A percentile compares a stretch with the other conserved stretches of the same genome.
Evolutionary conservation across 2,329 filamentous ascomycete genomes (phyloP).

Genomic region (Cladosporium colombiae): DNA sequence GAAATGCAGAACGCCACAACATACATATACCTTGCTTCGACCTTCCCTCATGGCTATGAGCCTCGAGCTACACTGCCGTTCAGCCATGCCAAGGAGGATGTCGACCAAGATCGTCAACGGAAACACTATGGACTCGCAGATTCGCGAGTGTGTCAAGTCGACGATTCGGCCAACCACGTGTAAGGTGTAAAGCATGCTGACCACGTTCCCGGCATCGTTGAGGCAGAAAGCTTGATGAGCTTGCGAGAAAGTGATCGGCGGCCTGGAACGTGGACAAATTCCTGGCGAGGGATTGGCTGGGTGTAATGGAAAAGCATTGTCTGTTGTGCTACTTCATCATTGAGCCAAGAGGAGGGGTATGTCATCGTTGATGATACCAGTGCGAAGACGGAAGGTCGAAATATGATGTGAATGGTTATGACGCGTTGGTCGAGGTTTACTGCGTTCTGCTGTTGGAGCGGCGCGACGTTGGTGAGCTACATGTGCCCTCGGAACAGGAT

Average conservation of each 20-base stretch:
- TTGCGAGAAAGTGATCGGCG: conserved; percentile 14
- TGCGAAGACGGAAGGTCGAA: conserved; percentile 15
- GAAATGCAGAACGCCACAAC: not conserved
- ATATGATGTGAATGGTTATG: not conserved
- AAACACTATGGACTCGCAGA: not conserved
- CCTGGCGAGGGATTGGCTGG: conserved; percentile 9
- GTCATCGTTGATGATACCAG: not conserved
- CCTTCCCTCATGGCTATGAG: not conserved
- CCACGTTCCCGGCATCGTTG: not conserved
- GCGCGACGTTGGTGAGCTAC: not conserved
- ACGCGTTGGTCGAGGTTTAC: not conserved
- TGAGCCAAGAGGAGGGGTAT: conserved; percentile 7
- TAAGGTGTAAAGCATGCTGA: conserved; percentile 15
- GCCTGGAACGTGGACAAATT: conserved; percentile 9
- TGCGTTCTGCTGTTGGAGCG: not conserved
- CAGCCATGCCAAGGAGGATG: conserved; percentile 8
- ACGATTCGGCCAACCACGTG: not conserved
- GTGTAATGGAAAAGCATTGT: not conserved
- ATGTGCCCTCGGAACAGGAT: not conserved
- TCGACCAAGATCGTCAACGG: not conserved
- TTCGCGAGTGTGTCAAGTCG: not conserved
- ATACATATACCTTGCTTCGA: conserved; percentile 18
- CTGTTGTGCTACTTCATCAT: not conserved
- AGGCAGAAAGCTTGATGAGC: conserved; percentile 12
- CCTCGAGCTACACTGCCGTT: not conserved